phyloP scores from a whole-genome alignment of 805 yeast species.

The Kodamaea fukazawae region DNA sequence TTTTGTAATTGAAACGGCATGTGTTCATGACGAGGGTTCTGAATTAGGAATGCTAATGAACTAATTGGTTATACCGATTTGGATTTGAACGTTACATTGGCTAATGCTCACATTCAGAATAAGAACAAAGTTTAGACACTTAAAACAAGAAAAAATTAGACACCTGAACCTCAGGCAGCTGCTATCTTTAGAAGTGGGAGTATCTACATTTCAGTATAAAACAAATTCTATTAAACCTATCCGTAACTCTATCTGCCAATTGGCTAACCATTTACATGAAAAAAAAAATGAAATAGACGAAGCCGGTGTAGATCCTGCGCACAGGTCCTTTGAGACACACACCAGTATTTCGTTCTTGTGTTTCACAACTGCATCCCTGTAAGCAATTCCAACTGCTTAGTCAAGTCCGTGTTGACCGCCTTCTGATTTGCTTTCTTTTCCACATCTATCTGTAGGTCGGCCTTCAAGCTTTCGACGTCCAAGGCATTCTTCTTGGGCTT shows the following conservation, averaged over 20 bases:
- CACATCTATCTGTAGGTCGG: slow-evolving; percentile 41
- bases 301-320: too few relatives aligned
- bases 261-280: not conserved
- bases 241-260: too few relatives aligned
- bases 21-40: slow-evolving; percentile 1
- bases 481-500: slow-evolving; percentile 27
- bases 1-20: not conserved
- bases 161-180: too few relatives aligned
- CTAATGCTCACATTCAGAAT: not conserved
- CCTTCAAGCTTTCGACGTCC: slow-evolving; percentile 31
- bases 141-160: too few relatives aligned
- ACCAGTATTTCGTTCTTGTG: not conserved
- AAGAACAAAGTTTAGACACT: not conserved
- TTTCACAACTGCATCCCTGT: slow-evolving; percentile 39
- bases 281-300: too few relatives aligned
- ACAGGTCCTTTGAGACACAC: too few relatives aligned
- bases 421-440: slow-evolving; percentile 26
- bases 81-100: not conserved
- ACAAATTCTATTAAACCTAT: not conserved
- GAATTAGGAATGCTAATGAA: slow-evolving; percentile 1
- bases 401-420: slow-evolving; percentile 40
- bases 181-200: too few relatives aligned
- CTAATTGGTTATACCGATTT: too few relatives aligned
- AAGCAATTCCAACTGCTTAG: slow-evolving; percentile 46
- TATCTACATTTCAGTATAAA: not conserved